Evolutionary conservation across 2,329 filamentous ascomycete genomes (phyloP), one percentile per base, ranked within the genome.

Genomic region (Verticillium tricorpus): DNA sequence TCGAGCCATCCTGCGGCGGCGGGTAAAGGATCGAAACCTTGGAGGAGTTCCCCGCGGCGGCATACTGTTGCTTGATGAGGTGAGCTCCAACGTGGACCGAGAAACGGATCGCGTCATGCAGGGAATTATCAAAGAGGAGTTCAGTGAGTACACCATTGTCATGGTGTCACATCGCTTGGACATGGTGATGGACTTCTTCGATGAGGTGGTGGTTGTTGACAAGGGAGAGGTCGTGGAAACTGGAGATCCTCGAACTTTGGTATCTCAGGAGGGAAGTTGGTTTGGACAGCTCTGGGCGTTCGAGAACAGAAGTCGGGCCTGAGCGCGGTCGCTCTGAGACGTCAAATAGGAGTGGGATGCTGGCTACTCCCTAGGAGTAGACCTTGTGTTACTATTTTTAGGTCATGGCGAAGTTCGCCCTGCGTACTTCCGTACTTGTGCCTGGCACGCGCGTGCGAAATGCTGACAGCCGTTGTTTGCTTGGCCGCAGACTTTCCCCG

Each of bases 131-230:
- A 63, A 68, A 5, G 56, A 68, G 1, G 77, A 80, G 63, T 80
- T 81, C 64, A 66, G 61, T 5, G 65, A 60, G 4, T 79, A 77
- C 63, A 91, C 88, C 0, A 82, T 91, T 12, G 67, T 82, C 40
- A 80, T 78, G 72, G 76, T 82, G 1, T 77, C 76, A 17, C 80
- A 82, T 62, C 71, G 79, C 7, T 67, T 82, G 15, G 76, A 78
- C 12, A 83, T 82, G 61, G 82, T 86, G 15, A 73, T 82, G 63
- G 79, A 82, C 60, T 84, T 82, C 22, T 72, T 72, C 64, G 81
- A 84, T 60, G 71, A 73, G 5, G 77, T 85, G 15, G 72, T 80
- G 1, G 78, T 85, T 5, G 76, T 85, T 71, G 78, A 84, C n/a
- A 71, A 72, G 54, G 82, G 82, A 2, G 65, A 68, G 28, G 70